phyloP scores from a whole-genome alignment of 306 rosid genomes.

The Calophaca sinica region DNA sequence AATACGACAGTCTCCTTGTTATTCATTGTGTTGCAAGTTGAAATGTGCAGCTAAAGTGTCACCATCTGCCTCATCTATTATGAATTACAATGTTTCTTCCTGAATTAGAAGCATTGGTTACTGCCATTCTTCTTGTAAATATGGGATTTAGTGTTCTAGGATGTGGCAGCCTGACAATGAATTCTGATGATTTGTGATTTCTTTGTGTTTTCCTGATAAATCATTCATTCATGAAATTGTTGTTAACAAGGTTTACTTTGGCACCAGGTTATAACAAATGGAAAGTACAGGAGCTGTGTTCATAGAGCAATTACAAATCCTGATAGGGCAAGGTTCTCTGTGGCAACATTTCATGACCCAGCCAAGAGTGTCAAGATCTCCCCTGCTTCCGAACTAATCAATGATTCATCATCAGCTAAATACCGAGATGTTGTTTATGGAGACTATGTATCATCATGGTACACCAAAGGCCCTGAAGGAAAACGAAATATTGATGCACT shows the following conservation, averaged over 20 bases:
- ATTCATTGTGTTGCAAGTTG: background rate
- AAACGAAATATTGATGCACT: slow-evolving; percentile 81
- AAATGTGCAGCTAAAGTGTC: background rate
- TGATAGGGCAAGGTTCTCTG: slow-evolving; percentile 70
- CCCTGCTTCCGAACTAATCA: slow-evolving; percentile 69
- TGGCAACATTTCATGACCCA: slow-evolving; percentile 94
- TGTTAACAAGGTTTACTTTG: slow-evolving; percentile 26
- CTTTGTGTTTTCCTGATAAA: slow-evolving; percentile 14
- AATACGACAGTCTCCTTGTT: no score
- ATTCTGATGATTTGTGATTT: slow-evolving; percentile 28
- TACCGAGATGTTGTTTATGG: slow-evolving; percentile 77
- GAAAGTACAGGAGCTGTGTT: slow-evolving; percentile 76
- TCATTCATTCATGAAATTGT: slow-evolving; percentile 25
- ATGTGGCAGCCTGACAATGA: slow-evolving; percentile 2
- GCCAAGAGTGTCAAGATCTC: slow-evolving; percentile 69
- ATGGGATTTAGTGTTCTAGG: slow-evolving; percentile 34
- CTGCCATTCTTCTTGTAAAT: slow-evolving; percentile 7
- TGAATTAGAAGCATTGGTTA: slow-evolving; percentile 10
- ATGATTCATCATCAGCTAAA: slow-evolving; percentile 60
- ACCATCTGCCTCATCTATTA: background rate
- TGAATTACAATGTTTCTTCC: slow-evolving; percentile 3
- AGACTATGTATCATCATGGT: slow-evolving; percentile 77
- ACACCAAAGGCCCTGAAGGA: slow-evolving; percentile 87
- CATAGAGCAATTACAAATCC: slow-evolving; percentile 84
- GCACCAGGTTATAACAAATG: slow-evolving; percentile 81